Conservation (phyloP, 2,329 filamentous ascomycete species). For the Ascochyta fabae region DNA sequence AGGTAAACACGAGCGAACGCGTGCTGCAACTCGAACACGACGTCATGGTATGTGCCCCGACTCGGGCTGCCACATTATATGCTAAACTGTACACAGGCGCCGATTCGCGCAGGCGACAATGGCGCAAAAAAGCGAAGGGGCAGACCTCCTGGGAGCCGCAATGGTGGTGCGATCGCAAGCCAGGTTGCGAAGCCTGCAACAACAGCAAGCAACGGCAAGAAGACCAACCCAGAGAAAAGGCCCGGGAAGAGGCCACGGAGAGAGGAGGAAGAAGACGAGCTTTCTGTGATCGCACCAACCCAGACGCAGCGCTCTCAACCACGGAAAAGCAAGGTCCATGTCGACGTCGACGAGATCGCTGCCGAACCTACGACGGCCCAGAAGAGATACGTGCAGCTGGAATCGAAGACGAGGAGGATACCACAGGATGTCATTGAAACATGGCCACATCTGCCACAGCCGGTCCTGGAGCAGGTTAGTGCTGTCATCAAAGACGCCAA, state of each 20-base stretch:
- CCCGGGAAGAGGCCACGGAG: slow-evolving; percentile 19
- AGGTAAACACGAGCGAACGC: slow-evolving; percentile 26
- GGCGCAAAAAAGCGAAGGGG: slow-evolving; percentile 31
- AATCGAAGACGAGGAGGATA: slow-evolving; percentile 44
- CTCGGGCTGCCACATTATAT: neutral
- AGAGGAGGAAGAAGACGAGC: slow-evolving; percentile 15
- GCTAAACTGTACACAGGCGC: slow-evolving; percentile 33
- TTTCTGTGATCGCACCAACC: neutral
- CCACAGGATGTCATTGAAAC: slow-evolving; percentile 47
- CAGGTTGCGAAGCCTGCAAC: slow-evolving; percentile 19
- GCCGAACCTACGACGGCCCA: slow-evolving; percentile 22
- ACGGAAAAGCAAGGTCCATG: slow-evolving; percentile 31
- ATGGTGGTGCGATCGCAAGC: slow-evolving; percentile 22
- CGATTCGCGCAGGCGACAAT: slow-evolving; percentile 23
- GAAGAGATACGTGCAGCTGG: slow-evolving; percentile 43
- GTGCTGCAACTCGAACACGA: slow-evolving; percentile 26
- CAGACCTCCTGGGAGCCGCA: slow-evolving; percentile 33
- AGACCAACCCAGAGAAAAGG: slow-evolving; percentile 1
- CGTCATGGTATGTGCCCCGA: slow-evolving; percentile 37
- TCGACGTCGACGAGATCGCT: slow-evolving; percentile 28
- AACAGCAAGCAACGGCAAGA: slow-evolving; percentile 21
- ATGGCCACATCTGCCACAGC: slow-evolving; percentile 63
- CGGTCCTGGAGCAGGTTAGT: slow-evolving; percentile 63
- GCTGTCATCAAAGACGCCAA: slow-evolving; percentile 65
- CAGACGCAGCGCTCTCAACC: neutral